These are phyloP conservation scores for Homolaphlyctis polyrhiza DNA, from an alignment of 371 early-diverging fungal genomes.

Conservation along the genomic window DNA sequence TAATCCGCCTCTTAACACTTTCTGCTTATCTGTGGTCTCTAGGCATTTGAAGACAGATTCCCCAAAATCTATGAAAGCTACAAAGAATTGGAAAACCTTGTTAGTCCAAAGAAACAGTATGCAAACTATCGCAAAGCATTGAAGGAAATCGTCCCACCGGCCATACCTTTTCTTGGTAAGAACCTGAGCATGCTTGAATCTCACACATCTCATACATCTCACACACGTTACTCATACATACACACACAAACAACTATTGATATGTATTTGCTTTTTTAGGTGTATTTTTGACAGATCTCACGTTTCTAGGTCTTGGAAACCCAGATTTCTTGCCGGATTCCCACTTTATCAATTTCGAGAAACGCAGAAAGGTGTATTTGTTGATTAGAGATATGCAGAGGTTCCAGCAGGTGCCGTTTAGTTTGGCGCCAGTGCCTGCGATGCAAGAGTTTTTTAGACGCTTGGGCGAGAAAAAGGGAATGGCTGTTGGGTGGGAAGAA, in stretches of 20 bases:
- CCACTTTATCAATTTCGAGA: conserved; percentile 48
- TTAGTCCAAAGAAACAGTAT: conserved; percentile 50
- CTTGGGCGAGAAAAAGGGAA: conserved; percentile 13
- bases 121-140: conserved; percentile 46
- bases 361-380: conserved; percentile 41
- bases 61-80: conserved; percentile 36
- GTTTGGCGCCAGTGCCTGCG: conserved; percentile 15
- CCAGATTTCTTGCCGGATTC: conserved; percentile 43
- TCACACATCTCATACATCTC: conserved; percentile 52
- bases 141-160: conserved; percentile 35
- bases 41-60: conserved; percentile 32
- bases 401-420: conserved; percentile 30
- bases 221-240: too few species aligned
- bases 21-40: background rate
- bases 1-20: background rate
- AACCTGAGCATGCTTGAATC: conserved; percentile 33
- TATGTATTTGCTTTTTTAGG: conserved; percentile 22
- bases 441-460: conserved; percentile 21
- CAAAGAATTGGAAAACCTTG: conserved; percentile 27
- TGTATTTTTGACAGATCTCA: conserved; percentile 50
- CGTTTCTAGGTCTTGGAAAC: conserved; percentile 53
- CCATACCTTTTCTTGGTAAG: conserved; percentile 47
- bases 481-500: conserved; percentile 10
- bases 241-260: background rate
- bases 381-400: conserved; percentile 37